Evolutionary conservation across 2,329 filamentous ascomycete species (phyloP), one percentile per base, ranked within the genome.

Genomic region (Cercospora brassicicola): DNA sequence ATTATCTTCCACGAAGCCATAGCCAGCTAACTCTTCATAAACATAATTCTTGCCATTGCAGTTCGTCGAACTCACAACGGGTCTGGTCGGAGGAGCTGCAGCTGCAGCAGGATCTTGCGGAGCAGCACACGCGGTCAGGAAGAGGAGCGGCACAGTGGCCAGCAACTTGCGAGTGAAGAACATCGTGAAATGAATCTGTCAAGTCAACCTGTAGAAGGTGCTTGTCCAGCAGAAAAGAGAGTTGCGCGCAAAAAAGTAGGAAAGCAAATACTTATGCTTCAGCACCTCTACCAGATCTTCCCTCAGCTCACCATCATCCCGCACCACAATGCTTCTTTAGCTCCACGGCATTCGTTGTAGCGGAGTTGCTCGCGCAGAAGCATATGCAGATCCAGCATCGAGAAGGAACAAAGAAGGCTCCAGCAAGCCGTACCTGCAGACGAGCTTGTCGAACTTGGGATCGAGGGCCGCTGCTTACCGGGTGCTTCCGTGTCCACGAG

Each of bases 21-120:
- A 92, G 9, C 90, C 90, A 4, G 87, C 88, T 9, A 93, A 84
- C 66, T 85, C 83, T 62, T 89, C 81, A 76, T 92, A 92, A n/a
- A 85, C 82, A 74, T 90, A 92, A 1, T 65, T 82, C 69, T 87
- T 83, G 60, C 86, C 86, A 71, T 86, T 87, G 78, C 89, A 91
- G 13, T 79, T 84, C 6, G 86, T 84, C 62, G 81, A 78, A 67
- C 82, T 84, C 56, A 84, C 81, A 31, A 64, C 66, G 2, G 51
- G 18, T 10, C 15, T 63, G 48, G 23, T 55, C 23, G 45, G 1
- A 23, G 45, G 45, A 23, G 42, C 18, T 10, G 42, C 42, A 18
- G 42, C 18, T 18, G 42, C 48, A 1, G 10, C 20, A 26, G 20
- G 2, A 20, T 23, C 20, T 26, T 26, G 48, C 11, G 48, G 48